Evolutionary conservation across 23 red algal genomes (phyloP).

Genomic region (Chondrus crispus): DNA sequence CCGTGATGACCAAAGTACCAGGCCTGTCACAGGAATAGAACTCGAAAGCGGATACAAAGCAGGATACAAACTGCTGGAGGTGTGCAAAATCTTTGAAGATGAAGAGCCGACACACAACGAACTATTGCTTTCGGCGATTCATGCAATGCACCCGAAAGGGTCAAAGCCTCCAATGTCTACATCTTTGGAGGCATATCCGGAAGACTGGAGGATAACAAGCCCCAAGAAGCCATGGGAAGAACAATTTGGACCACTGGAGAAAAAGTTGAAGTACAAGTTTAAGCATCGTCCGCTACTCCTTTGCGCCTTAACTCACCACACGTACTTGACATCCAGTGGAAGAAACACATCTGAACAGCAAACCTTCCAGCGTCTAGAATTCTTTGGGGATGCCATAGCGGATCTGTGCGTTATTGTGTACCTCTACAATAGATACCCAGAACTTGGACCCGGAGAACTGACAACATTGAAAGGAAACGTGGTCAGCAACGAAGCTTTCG

Average conservation of each 20-base stretch:
- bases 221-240: constrained; percentile 59
- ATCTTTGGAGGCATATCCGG: constrained; percentile 10
- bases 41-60: constrained; percentile 34
- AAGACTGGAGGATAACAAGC: constrained; percentile 14
- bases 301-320: constrained; percentile 50
- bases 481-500: constrained; percentile 67
- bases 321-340: constrained; percentile 17
- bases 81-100: constrained; percentile 32
- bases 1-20: background rate
- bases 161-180: constrained; percentile 22
- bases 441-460: constrained; percentile 58
- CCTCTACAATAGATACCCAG: constrained; percentile 65
- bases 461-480: constrained; percentile 58
- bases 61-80: constrained; percentile 47
- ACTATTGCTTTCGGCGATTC: constrained; percentile 52
- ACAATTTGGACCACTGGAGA: constrained; percentile 48
- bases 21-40: background rate
- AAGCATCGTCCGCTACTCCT: constrained; percentile 51
- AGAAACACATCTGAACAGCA: background rate
- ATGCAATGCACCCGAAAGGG: constrained; percentile 43
- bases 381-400: constrained; percentile 63
- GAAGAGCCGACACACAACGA: constrained; percentile 49
- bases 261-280: constrained; percentile 47
- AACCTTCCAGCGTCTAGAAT: constrained; percentile 68
- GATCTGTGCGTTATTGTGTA: constrained; percentile 58